A percentile compares a stretch with the other conserved stretches of the same genome.
These are phyloP conservation scores for Babesia bovis DNA, from an alignment of 169 alveolate genomes.

Conservation along the genomic window DNA sequence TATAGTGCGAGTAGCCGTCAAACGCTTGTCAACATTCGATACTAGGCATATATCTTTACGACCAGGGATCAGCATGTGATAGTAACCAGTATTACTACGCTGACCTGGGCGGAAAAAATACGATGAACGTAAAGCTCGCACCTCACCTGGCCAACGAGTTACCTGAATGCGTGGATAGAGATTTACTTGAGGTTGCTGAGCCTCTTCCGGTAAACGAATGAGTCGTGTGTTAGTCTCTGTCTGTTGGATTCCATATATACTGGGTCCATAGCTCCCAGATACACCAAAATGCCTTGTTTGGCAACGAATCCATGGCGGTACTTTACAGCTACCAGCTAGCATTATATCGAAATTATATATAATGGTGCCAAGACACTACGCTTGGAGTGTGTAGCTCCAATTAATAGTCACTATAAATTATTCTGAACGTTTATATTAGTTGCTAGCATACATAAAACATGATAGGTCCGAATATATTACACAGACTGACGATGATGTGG, in stretches of 20 bases:
- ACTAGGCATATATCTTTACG: conserved; percentile 71
- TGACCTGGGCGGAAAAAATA: conserved; percentile 70
- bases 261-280: conserved; percentile 68
- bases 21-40: conserved; percentile 66
- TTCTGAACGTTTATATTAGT: too few species aligned
- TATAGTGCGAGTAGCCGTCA: conserved; percentile 63
- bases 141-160: conserved; percentile 75
- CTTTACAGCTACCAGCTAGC: too few species aligned
- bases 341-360: too few species aligned
- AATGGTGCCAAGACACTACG: too few species aligned
- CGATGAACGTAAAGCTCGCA: conserved; percentile 68
- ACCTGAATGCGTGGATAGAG: conserved; percentile 69
- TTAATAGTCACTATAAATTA: too few species aligned
- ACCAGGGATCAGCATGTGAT: conserved; percentile 57
- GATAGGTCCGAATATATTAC: too few species aligned
- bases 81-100: conserved; percentile 63
- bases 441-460: too few species aligned
- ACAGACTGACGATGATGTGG: too few species aligned
- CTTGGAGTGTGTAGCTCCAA: too few species aligned
- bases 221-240: conserved; percentile 49
- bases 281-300: conserved; percentile 50
- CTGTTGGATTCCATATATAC: conserved; percentile 60
- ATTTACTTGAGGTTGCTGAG: conserved; percentile 44
- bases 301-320: neutral
- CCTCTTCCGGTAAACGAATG: conserved; percentile 37